Percentiles rank a stretch among this genome's conserved stretches.
Evolutionary conservation across 2,329 filamentous ascomycete genomes (phyloP).

Genomic region (Fusarium sp.): DNA sequence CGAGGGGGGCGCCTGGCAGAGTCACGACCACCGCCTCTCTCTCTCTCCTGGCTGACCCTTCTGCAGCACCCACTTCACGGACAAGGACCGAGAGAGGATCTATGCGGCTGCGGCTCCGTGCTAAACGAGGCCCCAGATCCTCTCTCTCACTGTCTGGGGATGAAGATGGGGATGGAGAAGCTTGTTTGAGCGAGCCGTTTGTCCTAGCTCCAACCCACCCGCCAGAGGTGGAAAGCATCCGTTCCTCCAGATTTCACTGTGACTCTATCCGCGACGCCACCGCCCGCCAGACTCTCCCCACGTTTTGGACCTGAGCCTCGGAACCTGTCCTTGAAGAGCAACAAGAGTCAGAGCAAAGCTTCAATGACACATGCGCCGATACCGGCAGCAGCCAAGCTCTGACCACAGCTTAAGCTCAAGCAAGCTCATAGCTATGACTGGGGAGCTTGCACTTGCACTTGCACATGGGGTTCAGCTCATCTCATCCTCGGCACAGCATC

Average conservation of each 20-base stretch:
- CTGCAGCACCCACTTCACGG: slow-evolving; percentile 29
- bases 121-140: slow-evolving; percentile 14
- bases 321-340: slow-evolving; percentile 3
- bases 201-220: slow-evolving; percentile 36
- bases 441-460: neutral
- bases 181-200: slow-evolving; percentile 29
- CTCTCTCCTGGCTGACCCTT: neutral
- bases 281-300: slow-evolving; percentile 1
- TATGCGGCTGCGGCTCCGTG: slow-evolving; percentile 32
- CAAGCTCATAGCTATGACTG: neutral
- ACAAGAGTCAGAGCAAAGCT: neutral
- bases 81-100: slow-evolving; percentile 35
- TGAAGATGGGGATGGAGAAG: slow-evolving; percentile 25
- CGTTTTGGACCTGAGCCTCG: slow-evolving; percentile 4
- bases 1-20: neutral
- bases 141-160: neutral
- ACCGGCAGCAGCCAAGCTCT: slow-evolving; percentile 17
- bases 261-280: slow-evolving; percentile 24
- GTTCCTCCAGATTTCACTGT: slow-evolving; percentile 33
- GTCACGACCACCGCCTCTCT: neutral
- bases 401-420: slow-evolving; percentile 10
- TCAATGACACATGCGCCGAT: slow-evolving; percentile 23
- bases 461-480: slow-evolving; percentile 15
- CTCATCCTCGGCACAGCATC: slow-evolving; percentile 22
- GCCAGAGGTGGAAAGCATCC: slow-evolving; percentile 22